A percentile compares a stretch with the other conserved stretches of the same genome.
Conservation (phyloP, 108 stramenopile species). For the Cyclotella kingstonii region DNA sequence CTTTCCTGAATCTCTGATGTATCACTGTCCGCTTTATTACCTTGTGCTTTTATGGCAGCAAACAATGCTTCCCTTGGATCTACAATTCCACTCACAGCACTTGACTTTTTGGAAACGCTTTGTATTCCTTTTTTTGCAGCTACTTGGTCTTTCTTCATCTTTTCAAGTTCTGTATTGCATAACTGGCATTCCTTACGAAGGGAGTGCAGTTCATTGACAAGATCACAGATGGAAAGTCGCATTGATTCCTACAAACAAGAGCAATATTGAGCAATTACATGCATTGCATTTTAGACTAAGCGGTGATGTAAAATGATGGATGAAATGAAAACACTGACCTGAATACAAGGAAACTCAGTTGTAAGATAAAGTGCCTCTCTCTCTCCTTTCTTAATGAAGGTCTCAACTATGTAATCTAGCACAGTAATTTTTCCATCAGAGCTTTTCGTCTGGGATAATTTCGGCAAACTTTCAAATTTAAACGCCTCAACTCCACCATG, state of each 20-base stretch:
- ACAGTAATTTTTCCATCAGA: constrained; percentile 91
- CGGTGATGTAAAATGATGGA: neutral
- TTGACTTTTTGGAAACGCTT: constrained; percentile 14
- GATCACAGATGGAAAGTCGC: constrained; percentile 62
- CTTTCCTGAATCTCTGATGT: neutral
- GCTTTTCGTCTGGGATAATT: constrained; percentile 91
- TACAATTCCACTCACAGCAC: constrained; percentile 13
- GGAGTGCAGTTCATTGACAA: constrained; percentile 57
- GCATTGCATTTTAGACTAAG: no score
- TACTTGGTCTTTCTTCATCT: constrained; percentile 57
- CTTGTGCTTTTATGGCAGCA: constrained; percentile 45
- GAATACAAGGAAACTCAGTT: constrained; percentile 69
- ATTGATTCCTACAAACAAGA: constrained; percentile 46
- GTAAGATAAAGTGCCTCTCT: constrained; percentile 55
- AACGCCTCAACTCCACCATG: constrained; percentile 86
- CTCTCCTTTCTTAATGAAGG: constrained; percentile 67
- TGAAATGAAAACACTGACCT: constrained; percentile 22
- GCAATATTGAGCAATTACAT: no score
- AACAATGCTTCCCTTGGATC: constrained; percentile 48
- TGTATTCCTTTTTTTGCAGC: constrained; percentile 27
- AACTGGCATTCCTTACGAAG: constrained; percentile 46
- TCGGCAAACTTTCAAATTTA: constrained; percentile 90
- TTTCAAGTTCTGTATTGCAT: constrained; percentile 68
- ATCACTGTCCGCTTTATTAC: constrained; percentile 7
- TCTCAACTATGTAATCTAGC: constrained; percentile 89